phyloP scores from a whole-genome alignment of 2,329 filamentous ascomycete genomes.

The Eurotiales sp. region DNA sequence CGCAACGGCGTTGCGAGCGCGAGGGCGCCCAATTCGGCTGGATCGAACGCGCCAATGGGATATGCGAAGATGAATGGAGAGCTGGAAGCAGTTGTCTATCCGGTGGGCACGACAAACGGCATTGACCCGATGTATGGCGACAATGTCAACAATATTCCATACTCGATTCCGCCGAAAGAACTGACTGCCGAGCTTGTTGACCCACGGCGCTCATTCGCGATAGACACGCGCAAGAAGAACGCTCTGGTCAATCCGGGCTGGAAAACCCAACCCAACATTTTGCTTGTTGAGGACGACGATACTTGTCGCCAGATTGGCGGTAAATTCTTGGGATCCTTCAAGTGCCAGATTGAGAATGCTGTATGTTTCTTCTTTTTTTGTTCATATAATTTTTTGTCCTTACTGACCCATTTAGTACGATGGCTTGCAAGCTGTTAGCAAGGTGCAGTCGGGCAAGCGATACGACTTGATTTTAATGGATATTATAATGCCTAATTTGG shows the following conservation, averaged over 20 bases:
- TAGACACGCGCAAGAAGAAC: slow-evolving; percentile 59
- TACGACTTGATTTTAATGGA: slow-evolving; percentile 79
- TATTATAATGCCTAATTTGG: slow-evolving; percentile 95
- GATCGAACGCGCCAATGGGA: slow-evolving; percentile 50
- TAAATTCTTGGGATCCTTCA: slow-evolving; percentile 64
- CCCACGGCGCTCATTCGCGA: slow-evolving; percentile 40
- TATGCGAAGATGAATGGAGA: slow-evolving; percentile 52
- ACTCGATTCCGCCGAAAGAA: slow-evolving; percentile 67
- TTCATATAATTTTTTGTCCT: slow-evolving; percentile 9
- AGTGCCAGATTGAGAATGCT: slow-evolving; percentile 60
- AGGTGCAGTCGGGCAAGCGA: slow-evolving; percentile 65
- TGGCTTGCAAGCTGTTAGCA: slow-evolving; percentile 85
- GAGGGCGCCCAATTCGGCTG: slow-evolving; percentile 41
- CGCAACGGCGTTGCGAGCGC: slow-evolving; percentile 40
- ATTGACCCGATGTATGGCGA: slow-evolving; percentile 95
- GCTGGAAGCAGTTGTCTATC: slow-evolving; percentile 75
- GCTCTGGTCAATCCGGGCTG: slow-evolving; percentile 61
- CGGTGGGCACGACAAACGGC: slow-evolving; percentile 82
- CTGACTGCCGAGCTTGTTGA: slow-evolving; percentile 44
- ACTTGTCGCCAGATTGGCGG: slow-evolving; percentile 64
- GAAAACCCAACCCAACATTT: slow-evolving; percentile 68
- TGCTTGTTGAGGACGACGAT: slow-evolving; percentile 81
- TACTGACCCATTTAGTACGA: slow-evolving; percentile 61
- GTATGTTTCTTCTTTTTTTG: slow-evolving; percentile 40
- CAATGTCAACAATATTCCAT: slow-evolving; percentile 91